Evolutionary conservation across 2,329 filamentous ascomycete genomes (phyloP).

Genomic region (Colletotrichum tofieldiae): DNA sequence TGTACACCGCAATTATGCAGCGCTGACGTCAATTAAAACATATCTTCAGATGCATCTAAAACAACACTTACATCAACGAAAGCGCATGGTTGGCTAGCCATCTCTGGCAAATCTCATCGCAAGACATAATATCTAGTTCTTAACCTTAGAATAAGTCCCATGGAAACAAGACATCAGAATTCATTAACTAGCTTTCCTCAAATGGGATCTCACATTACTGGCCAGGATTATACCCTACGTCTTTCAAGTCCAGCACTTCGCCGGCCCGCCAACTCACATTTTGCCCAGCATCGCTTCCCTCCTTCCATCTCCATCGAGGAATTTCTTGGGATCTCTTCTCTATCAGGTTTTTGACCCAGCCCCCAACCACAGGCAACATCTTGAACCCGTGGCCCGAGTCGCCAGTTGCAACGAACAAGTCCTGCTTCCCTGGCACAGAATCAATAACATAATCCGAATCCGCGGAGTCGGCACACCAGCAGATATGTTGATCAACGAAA

Average conservation of each 20-base stretch:
- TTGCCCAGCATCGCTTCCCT: slow-evolving; percentile 45
- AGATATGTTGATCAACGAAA: slow-evolving; percentile 68
- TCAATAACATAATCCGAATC: slow-evolving; percentile 75
- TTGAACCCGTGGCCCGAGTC: slow-evolving; percentile 77
- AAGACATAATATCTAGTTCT: background rate
- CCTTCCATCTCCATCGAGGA: slow-evolving; percentile 68
- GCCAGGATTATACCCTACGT: slow-evolving; percentile 1
- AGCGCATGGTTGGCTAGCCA: background rate
- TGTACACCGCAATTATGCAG: background rate
- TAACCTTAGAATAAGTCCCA: background rate
- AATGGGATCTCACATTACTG: background rate
- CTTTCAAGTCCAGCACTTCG: slow-evolving; percentile 47
- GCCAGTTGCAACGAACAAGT: slow-evolving; percentile 67
- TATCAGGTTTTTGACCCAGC: slow-evolving; percentile 65
- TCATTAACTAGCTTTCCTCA: accelerated
- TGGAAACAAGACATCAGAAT: background rate
- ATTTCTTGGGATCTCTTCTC: slow-evolving; percentile 60
- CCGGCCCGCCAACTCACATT: slow-evolving; percentile 56
- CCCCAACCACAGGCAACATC: slow-evolving; percentile 71
- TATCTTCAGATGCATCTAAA: background rate
- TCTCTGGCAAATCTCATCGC: background rate
- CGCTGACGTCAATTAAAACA: slow-evolving; percentile 27
- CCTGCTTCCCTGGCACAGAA: slow-evolving; percentile 65
- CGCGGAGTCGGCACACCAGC: slow-evolving; percentile 74
- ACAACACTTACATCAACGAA: background rate